Evolutionary conservation across 78 protist genomes (phyloP), one percentile per base, ranked within the genome.

Genomic region (Neovahlkampfia damariscottae): DNA sequence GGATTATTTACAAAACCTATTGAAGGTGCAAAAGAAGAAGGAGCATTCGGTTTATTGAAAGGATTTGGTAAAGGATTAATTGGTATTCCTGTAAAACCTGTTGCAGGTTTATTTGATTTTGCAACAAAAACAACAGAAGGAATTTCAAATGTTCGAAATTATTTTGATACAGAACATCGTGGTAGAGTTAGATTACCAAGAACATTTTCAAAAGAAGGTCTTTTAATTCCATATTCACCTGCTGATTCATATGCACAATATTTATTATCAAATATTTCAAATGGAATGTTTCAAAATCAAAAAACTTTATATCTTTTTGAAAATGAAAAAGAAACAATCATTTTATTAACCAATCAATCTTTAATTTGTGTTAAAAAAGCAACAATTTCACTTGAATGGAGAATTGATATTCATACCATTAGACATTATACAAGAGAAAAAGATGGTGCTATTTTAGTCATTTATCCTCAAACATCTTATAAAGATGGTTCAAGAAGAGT

Each of bases 51-150:
- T 27, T 40, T 80, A 30, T 0, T 74, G 39, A 80, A 75, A 66
- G 88, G 88, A 34, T 9, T 80, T 4, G 84, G 84, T 38, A 0
- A 19, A 0, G 88, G 88, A 9, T 67, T 84, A 5, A 40, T 69
- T 37, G 88, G 88, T 37, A 28, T 84, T 3, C 84, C 73, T 8
- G 70, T 41, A 36, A 81, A 81, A 80, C 84, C 88, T 2, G 72
- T 84, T 2, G 74, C 29, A 29, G 88, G 88, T 41, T 28, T 66
- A 27, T n/a, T 75, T 34, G 72, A 70, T 7, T 3, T 27, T 68
- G 41, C 35, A 27, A 1, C 83, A 2, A 82, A 37, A 5, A 40
- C 75, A 35, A 38, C 73, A 5, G 84, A 29, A 3, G 85, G 77
- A 29, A 8, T 8, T 4, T 4, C 70, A 2, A 62, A 59, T 34